Percentiles rank a stretch among this genome's conserved stretches.
These are phyloP conservation scores for Moringa oleifera DNA, from an alignment of 345 rosid species.

Conservation along the genomic window DNA sequence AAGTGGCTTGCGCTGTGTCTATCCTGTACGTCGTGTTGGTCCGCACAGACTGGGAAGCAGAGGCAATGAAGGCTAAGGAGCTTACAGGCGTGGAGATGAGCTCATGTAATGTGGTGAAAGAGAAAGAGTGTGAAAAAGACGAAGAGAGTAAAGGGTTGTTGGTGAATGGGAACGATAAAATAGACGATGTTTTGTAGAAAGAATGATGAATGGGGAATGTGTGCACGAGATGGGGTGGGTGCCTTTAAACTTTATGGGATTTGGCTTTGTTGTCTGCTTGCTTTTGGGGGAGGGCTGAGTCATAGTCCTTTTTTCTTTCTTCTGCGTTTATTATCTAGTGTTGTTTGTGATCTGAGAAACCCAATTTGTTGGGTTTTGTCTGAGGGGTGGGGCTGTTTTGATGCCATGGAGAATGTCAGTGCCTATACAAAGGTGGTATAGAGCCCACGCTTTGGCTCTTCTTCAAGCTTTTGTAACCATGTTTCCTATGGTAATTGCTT, in stretches of 20 bases:
- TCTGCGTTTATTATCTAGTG: background rate
- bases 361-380: no score
- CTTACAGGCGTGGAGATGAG: conserved; percentile 49
- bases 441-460: no score
- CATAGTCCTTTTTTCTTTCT: no score
- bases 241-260: conserved; percentile 16
- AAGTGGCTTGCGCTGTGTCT: conserved; percentile 70
- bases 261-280: conserved; percentile 10
- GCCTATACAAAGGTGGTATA: no score
- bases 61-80: conserved; percentile 65
- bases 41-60: conserved; percentile 82
- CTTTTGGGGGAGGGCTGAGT: conserved; percentile 10
- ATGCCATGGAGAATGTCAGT: no score
- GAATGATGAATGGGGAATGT: conserved; percentile 12
- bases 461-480: no score
- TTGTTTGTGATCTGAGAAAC: background rate
- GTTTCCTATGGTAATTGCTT: no score
- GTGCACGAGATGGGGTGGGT: background rate
- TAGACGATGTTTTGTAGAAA: conserved; percentile 23
- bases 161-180: conserved; percentile 30
- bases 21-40: conserved; percentile 58
- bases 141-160: conserved; percentile 38
- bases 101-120: conserved; percentile 11
- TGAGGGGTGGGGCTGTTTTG: no score
- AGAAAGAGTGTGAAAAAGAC: conserved; percentile 17